Evolutionary conservation across 805 yeast species (phyloP).

Genomic region (Candida sithepensis): DNA sequence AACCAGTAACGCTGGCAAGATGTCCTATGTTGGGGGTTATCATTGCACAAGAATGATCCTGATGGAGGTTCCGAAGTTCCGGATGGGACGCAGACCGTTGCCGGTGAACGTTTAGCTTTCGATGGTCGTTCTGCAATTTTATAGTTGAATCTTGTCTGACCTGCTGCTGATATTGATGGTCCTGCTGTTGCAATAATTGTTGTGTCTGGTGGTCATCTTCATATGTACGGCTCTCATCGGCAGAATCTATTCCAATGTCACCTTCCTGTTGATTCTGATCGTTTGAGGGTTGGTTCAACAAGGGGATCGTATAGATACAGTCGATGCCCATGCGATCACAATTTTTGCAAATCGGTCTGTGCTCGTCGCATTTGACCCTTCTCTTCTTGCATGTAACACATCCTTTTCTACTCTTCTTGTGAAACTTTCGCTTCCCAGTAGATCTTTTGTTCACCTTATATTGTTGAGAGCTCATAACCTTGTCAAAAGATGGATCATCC

Average conservation of each 20-base stretch:
- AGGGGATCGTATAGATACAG: conserved; percentile 52
- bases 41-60: background rate
- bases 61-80: background rate
- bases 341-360: conserved; percentile 72
- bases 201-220: background rate
- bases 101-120: background rate
- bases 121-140: conserved; percentile 13
- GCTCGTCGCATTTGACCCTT: conserved; percentile 91
- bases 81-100: background rate
- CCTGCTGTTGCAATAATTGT: conserved; percentile 12
- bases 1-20: background rate
- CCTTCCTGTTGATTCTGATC: background rate
- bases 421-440: conserved; percentile 80
- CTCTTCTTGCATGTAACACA: conserved; percentile 87
- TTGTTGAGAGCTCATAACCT: background rate
- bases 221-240: background rate
- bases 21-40: background rate
- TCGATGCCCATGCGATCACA: conserved; percentile 76
- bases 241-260: background rate
- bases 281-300: background rate
- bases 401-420: conserved; percentile 83
- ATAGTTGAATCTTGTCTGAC: conserved; percentile 19
- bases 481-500: background rate
- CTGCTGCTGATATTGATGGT: conserved; percentile 14
- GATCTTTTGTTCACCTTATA: conserved; percentile 34